These are phyloP conservation scores for Aspergillus glaucus DNA, from an alignment of 2,329 filamentous ascomycete genomes.

Conservation along the genomic window DNA sequence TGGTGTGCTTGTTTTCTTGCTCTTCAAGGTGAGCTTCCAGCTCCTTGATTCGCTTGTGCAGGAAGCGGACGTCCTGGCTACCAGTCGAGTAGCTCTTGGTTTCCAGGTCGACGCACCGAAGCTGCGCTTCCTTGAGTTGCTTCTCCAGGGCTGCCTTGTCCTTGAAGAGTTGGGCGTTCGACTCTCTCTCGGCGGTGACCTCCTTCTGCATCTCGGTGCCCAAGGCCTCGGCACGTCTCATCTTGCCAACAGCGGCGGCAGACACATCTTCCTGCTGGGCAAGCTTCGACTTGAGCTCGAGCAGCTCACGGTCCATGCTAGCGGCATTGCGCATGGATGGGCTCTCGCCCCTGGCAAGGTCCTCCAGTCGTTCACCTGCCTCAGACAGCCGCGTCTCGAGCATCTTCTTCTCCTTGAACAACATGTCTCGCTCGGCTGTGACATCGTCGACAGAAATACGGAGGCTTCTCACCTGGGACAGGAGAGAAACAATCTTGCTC, in stretches of 20 bases:
- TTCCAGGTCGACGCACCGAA: slow-evolving; percentile 85
- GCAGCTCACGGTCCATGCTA: slow-evolving; percentile 76
- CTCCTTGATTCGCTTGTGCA: slow-evolving; percentile 93
- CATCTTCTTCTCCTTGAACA: slow-evolving; percentile 82
- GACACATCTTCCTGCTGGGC: slow-evolving; percentile 93
- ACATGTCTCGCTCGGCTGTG: slow-evolving; percentile 73
- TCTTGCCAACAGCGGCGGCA: slow-evolving; percentile 88
- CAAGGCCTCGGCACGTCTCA: slow-evolving; percentile 86
- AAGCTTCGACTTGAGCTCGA: slow-evolving; percentile 80
- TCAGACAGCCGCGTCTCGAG: slow-evolving; percentile 80
- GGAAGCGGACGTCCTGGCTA: slow-evolving; percentile 89
- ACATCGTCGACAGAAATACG: slow-evolving; percentile 81
- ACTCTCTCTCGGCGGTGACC: slow-evolving; percentile 76
- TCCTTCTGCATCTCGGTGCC: slow-evolving; percentile 89
- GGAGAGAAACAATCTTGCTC: slow-evolving; percentile 79
- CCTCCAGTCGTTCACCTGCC: slow-evolving; percentile 80
- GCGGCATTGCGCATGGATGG: slow-evolving; percentile 86
- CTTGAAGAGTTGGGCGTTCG: slow-evolving; percentile 72
- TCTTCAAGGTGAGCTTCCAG: slow-evolving; percentile 82
- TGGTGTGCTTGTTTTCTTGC: slow-evolving; percentile 70
- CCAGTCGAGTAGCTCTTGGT: slow-evolving; percentile 94
- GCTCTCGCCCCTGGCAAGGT: slow-evolving; percentile 76
- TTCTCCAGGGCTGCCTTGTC: slow-evolving; percentile 89
- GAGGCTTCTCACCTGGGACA: slow-evolving; percentile 82
- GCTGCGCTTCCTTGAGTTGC: slow-evolving; percentile 79